A percentile compares a stretch with the other conserved stretches of the same genome.
phyloP scores from a whole-genome alignment of 306 rosid species.

The Prunus mira region DNA sequence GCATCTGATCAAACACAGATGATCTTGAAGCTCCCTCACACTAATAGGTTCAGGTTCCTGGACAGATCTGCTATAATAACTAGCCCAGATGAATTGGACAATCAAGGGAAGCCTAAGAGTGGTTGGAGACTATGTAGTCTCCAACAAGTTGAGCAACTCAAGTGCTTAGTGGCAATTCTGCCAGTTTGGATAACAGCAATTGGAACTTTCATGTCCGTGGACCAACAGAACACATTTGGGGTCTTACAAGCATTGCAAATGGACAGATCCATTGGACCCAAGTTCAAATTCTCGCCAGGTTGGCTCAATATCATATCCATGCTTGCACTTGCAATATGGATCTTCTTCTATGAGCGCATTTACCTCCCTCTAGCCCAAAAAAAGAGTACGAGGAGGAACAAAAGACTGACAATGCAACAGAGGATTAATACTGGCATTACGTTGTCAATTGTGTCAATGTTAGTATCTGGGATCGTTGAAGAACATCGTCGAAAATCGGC shows the following conservation, averaged over 20 bases:
- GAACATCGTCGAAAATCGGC: slow-evolving; percentile 49
- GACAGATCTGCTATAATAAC: slow-evolving; percentile 64
- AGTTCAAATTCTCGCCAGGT: slow-evolving; percentile 68
- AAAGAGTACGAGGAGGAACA: slow-evolving; percentile 5
- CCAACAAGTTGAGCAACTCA: slow-evolving; percentile 72
- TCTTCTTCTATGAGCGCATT: slow-evolving; percentile 52
- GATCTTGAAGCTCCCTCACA: slow-evolving; percentile 28
- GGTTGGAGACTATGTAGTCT: slow-evolving; percentile 67
- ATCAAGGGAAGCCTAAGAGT: slow-evolving; percentile 42
- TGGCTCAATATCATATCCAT: slow-evolving; percentile 59
- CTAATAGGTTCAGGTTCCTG: slow-evolving; percentile 52
- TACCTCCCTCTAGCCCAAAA: slow-evolving; percentile 35
- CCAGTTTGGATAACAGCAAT: slow-evolving; percentile 74
- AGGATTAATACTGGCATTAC: slow-evolving; percentile 63
- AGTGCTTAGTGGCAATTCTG: slow-evolving; percentile 55
- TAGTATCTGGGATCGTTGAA: slow-evolving; percentile 61
- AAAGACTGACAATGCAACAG: slow-evolving; percentile 38
- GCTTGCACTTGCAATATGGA: slow-evolving; percentile 79
- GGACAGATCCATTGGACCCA: slow-evolving; percentile 47
- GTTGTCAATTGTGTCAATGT: slow-evolving; percentile 61
- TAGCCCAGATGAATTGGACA: slow-evolving; percentile 42
- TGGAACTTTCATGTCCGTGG: slow-evolving; percentile 52
- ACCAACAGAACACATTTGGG: slow-evolving; percentile 68
- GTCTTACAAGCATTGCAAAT: slow-evolving; percentile 67
- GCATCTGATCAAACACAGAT: slow-evolving; percentile 5